A percentile compares a stretch with the other conserved stretches of the same genome.
Conservation (phyloP, 1,284 basidiomycete species). For the Microstroma glucosiphilum region DNA sequence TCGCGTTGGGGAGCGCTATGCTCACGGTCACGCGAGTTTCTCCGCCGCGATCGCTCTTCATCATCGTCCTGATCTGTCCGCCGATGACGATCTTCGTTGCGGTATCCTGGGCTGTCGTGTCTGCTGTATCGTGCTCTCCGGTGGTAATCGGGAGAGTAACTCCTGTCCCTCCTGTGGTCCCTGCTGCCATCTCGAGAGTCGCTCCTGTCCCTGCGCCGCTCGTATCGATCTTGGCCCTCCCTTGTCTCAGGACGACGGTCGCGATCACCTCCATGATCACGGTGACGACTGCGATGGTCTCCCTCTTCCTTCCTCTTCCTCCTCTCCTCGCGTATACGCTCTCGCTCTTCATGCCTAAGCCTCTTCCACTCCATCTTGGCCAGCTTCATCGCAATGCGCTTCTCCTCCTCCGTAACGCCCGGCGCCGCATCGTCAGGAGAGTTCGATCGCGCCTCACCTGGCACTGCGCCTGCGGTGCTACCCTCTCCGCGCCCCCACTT, state of each 20-base stretch:
- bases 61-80: too few relatives aligned
- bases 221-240: too few relatives aligned
- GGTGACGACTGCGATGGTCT: background rate
- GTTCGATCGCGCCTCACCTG: conserved; percentile 12
- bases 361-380: conserved; percentile 22
- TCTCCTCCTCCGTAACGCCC: conserved; percentile 29
- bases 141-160: too few relatives aligned
- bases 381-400: conserved; percentile 25
- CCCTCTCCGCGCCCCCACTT: conserved; percentile 13
- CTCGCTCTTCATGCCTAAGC: conserved; percentile 11
- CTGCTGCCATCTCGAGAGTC: too few relatives aligned
- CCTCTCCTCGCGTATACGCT: conserved; percentile 18
- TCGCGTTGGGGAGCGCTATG: too few relatives aligned
- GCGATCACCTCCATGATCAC: background rate
- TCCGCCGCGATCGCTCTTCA: too few relatives aligned
- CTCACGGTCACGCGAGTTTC: too few relatives aligned
- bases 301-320: conserved; percentile 9
- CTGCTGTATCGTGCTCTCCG: too few relatives aligned
- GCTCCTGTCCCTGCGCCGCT: too few relatives aligned
- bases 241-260: background rate
- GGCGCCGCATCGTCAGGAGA: background rate
- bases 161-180: too few relatives aligned
- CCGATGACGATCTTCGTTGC: too few relatives aligned
- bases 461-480: background rate
- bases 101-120: too few relatives aligned